Base-by-base conservation (phyloP, 164 flowering plant species). In the Tetracentron sinense region DNA sequence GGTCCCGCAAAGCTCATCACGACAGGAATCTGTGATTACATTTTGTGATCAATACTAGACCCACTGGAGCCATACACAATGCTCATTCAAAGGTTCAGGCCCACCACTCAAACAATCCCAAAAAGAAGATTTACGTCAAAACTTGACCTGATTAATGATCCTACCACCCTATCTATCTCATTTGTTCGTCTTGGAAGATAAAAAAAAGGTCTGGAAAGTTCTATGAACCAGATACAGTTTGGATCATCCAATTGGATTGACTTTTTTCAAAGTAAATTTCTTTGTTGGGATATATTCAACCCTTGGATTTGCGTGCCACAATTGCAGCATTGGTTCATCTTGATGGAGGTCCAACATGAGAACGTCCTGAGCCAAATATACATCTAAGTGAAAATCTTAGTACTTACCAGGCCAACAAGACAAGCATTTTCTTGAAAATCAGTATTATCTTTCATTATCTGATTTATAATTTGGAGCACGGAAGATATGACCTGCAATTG, bases 391-490 rank as follows among this genome's bases (percentile, higher is more conserved):
- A 58, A 20, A n/a, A 27, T 54, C 46, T 23, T 42, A 52, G 63
- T 56, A 78, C 96, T 80, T 74, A 95, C 99, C 75, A 95, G 70
- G 65, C 99, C 99, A 70, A 90, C 83, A 49, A 92, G 91, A 72
- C 99, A 95, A 65, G 97, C 97, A 85, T 92, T 92, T 78, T 92
- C 97, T 82, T 86, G 97, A 68, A 90, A 83, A 63, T 80, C 88
- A 31, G 81, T 68, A 63, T 88, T 95, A 70, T 92, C 97, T 72
- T 85, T 95, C 53, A 95, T 77, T 52, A 95, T 81, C 78, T 84
- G 86, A 72, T 95, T 95, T 63, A 90, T 74, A 66, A 92, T 78
- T 82, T 92, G 97, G 60, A 95, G 93, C 58, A 92, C 94, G n/a
- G 94, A 81, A 63, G 92, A 86, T 68, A 81, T 83, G 58, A 89